phyloP scores from a whole-genome alignment of 495 filamentous ascomycete species.

The Lindgomyces ingoldianus region DNA sequence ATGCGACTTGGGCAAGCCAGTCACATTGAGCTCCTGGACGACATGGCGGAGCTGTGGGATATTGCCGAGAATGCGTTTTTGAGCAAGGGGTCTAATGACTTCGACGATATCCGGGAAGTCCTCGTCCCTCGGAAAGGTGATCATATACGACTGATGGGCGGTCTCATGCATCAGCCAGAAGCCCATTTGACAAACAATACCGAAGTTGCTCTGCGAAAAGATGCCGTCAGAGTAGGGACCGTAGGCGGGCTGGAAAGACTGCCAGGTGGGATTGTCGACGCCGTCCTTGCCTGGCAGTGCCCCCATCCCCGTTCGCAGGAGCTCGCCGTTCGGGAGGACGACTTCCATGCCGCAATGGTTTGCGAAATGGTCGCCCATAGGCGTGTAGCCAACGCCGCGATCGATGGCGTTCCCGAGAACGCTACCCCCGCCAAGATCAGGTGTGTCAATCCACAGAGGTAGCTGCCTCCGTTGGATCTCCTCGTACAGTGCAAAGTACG shows the following conservation, averaged over 20 bases:
- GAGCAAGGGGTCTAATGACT: slow-evolving; percentile 54
- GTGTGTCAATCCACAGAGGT: slow-evolving; percentile 54
- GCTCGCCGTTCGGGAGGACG: slow-evolving; percentile 56
- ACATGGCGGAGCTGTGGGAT: slow-evolving; percentile 55
- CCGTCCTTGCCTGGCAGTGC: slow-evolving; percentile 50
- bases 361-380: slow-evolving; percentile 56
- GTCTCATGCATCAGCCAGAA: slow-evolving; percentile 59
- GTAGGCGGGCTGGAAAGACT: slow-evolving; percentile 57
- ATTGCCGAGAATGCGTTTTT: slow-evolving; percentile 54
- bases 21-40: slow-evolving; percentile 51
- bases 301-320: slow-evolving; percentile 62
- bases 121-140: slow-evolving; percentile 55
- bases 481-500: slow-evolving; percentile 57
- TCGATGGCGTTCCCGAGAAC: slow-evolving; percentile 55
- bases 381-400: slow-evolving; percentile 60
- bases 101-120: slow-evolving; percentile 56
- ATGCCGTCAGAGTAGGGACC: slow-evolving; percentile 60
- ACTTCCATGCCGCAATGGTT: slow-evolving; percentile 53
- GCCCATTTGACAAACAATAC: slow-evolving; percentile 63
- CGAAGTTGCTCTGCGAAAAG: slow-evolving; percentile 60
- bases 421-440: slow-evolving; percentile 60
- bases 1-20: slow-evolving; percentile 45
- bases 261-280: slow-evolving; percentile 45
- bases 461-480: slow-evolving; percentile 50
- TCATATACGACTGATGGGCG: slow-evolving; percentile 53